Evolutionary conservation across 495 filamentous ascomycete genomes (phyloP).

Genomic region (Podospora pseudocomata): DNA sequence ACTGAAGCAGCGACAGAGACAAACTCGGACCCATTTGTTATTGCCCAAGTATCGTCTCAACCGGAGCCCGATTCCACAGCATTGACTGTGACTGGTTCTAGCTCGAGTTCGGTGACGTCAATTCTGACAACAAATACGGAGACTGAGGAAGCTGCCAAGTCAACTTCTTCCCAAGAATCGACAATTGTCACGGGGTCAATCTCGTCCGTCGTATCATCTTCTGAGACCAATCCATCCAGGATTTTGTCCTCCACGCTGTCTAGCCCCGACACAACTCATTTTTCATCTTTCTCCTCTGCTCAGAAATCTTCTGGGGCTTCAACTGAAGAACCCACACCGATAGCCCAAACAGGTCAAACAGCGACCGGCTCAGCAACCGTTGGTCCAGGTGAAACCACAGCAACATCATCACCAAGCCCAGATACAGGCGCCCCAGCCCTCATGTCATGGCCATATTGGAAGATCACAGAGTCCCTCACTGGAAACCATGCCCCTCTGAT

Average conservation of each 20-base stretch:
- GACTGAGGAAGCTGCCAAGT: neutral
- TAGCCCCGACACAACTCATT: neutral
- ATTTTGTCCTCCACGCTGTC: neutral
- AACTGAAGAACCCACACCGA: neutral
- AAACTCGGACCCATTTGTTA: neutral
- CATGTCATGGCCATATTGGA: constrained; percentile 13
- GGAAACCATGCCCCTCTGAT: constrained; percentile 21
- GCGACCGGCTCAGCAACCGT: neutral
- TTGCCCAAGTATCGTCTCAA: neutral
- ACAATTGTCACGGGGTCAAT: neutral
- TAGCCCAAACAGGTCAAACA: constrained; percentile 6
- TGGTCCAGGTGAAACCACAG: neutral
- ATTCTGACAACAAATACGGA: neutral
- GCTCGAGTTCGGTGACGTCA: neutral
- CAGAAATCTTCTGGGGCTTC: neutral
- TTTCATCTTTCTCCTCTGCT: neutral
- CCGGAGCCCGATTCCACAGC: neutral
- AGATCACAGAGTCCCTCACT: constrained; percentile 3
- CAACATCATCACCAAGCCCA: neutral
- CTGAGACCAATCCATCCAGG: neutral
- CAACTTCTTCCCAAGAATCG: neutral
- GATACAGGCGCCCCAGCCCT: neutral
- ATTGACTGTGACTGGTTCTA: neutral
- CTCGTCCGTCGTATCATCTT: neutral
- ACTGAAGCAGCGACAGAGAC: neutral